Evolutionary conservation across 2,329 filamentous ascomycete genomes (phyloP), one percentile per base, ranked within the genome.

Genomic region (Beauveria sp.): DNA sequence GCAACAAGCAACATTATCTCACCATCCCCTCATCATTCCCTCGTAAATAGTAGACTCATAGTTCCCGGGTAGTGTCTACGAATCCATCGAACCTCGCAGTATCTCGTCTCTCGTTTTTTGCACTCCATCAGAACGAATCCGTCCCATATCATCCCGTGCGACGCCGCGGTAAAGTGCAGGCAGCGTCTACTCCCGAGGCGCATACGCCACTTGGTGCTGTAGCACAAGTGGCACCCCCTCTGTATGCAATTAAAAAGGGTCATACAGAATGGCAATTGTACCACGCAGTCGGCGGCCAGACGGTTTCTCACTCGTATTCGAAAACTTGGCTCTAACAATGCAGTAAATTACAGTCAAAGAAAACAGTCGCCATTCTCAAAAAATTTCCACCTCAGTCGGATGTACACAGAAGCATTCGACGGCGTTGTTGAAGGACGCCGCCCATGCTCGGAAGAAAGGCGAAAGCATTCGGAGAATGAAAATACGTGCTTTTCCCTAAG

Each of bases 341-440:
- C 48, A 24, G n/a, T 46, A 5, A 22, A 7, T 14, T 44, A 34
- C 20, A 24, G 10, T 40, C 43, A 16, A 55, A 30, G 12, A 41
- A 16, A 9, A 57, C 3, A 47, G 7, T 37, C 43, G 43, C 12
- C 9, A 41, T 40, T 8, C 12, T 52, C 34, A 37, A 16, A n/a
- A n/a, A n/a, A n/a, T n/a, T n/a, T 37, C 26, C 30, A 18, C 3
- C 14, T 59, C 26, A 48, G 34, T 61, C 51, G 72, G 52, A 78
- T 63, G 62, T 75, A 75, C 22, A 73, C 69, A 3, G 62, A 79
- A 78, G 61, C 70, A 75, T 41, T 72, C 68, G 44, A 79, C 67
- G 50, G 71, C 75, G 60, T 69, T 69, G 48, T 71, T 74, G 51
- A 78, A 77, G 14, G 73, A 61, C 2, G 66, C 63, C 22, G 72